Percentiles rank a stretch among this genome's conserved stretches.
Evolutionary conservation across 2,329 filamentous ascomycete species (phyloP).

Genomic region (Aspergillus sp.): DNA sequence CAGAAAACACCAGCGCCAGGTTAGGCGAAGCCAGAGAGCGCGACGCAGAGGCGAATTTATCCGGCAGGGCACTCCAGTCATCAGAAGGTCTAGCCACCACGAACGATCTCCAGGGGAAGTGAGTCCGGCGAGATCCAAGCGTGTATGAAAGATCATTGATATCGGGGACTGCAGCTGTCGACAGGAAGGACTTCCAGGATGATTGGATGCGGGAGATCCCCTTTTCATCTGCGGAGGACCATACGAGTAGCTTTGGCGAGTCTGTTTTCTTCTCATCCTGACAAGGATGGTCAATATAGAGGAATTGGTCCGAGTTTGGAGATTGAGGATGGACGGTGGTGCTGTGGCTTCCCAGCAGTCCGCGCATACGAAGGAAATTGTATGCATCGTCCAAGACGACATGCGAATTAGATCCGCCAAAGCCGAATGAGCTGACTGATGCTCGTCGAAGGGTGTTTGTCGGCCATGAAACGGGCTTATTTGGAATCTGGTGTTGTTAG

Average conservation of each 20-base stretch:
- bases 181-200: too few relatives aligned
- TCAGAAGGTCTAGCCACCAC: not conserved
- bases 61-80: not conserved
- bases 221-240: not conserved
- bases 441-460: constrained; percentile 23
- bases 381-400: constrained; percentile 33
- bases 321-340: not conserved
- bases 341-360: not conserved
- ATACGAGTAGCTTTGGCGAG: not conserved
- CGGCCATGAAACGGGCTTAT: constrained; percentile 27
- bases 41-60: not conserved
- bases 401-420: constrained; percentile 36
- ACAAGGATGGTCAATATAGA: not conserved
- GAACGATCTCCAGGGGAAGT: not conserved
- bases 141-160: not conserved
- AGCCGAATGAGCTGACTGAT: constrained; percentile 40
- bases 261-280: not conserved
- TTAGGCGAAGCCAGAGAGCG: not conserved
- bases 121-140: not conserved
- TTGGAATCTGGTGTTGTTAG: not conserved
- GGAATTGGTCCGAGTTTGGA: not conserved
- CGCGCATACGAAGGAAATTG: not conserved
- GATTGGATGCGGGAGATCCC: not conserved
- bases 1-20: not conserved
- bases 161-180: not conserved